Evolutionary conservation across 768 basidiomycete species (phyloP).

Genomic region (Lactarius akahatsu): DNA sequence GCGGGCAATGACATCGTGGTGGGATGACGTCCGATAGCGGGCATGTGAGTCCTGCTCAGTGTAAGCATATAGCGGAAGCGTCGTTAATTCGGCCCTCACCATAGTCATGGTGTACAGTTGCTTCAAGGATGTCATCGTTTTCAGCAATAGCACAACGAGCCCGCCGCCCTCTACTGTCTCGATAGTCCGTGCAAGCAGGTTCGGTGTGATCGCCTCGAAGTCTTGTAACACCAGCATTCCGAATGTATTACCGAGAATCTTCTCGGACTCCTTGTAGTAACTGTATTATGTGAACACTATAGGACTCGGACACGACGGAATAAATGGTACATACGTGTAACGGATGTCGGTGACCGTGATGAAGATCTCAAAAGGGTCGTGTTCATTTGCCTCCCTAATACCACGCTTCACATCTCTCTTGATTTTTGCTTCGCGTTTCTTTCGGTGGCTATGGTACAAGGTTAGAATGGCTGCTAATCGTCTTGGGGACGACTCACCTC

Average conservation of each 20-base stretch:
- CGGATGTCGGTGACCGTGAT: conserved; percentile 98
- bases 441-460: conserved; percentile 69
- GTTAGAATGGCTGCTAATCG: background rate
- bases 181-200: conserved; percentile 92
- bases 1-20: conserved; percentile 84
- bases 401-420: conserved; percentile 96
- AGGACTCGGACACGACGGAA: background rate
- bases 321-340: conserved; percentile 68
- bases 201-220: conserved; percentile 97
- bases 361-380: conserved; percentile 97
- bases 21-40: conserved; percentile 89
- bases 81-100: conserved; percentile 37
- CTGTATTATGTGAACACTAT: conserved; percentile 33
- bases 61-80: background rate
- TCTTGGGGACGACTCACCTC: conserved; percentile 50
- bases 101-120: conserved; percentile 92
- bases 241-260: conserved; percentile 95
- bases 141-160: conserved; percentile 81
- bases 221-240: conserved; percentile 98
- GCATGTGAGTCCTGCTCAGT: conserved; percentile 85
- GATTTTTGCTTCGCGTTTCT: conserved; percentile 95
- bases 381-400: conserved; percentile 89
- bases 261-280: conserved; percentile 97
- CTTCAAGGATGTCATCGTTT: conserved; percentile 90
- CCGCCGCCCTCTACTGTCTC: conserved; percentile 98